Conservation (phyloP, 768 basidiomycete species). For the Epithele typhae region DNA sequence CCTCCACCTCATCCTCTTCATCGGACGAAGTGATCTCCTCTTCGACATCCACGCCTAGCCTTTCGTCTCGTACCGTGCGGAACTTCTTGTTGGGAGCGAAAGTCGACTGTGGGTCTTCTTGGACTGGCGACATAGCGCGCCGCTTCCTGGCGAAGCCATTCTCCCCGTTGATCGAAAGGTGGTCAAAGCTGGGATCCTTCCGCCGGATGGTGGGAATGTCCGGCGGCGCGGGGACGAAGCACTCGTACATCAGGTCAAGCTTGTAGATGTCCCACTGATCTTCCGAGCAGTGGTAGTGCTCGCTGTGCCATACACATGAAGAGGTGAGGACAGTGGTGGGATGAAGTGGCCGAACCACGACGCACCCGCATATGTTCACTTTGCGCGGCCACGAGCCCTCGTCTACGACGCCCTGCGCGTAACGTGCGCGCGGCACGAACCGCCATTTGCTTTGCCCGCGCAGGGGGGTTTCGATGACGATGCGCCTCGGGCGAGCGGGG, state of each 20-base stretch:
- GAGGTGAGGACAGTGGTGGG: too few species aligned
- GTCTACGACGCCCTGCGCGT: constrained; percentile 50
- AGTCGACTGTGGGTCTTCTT: background rate
- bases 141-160: background rate
- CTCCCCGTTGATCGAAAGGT: background rate
- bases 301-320: constrained; percentile 27
- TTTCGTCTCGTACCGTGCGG: constrained; percentile 8
- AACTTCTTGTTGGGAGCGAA: constrained; percentile 9
- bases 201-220: constrained; percentile 25
- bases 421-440: constrained; percentile 68
- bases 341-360: background rate
- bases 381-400: constrained; percentile 72
- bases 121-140: background rate
- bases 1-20: constrained; percentile 19
- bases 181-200: constrained; percentile 1
- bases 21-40: constrained; percentile 2
- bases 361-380: constrained; percentile 68
- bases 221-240: constrained; percentile 40
- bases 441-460: constrained; percentile 63
- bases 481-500: constrained; percentile 56
- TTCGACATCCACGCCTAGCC: constrained; percentile 7
- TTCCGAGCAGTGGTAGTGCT: constrained; percentile 50
- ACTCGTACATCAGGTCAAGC: constrained; percentile 70
- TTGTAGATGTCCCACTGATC: constrained; percentile 89
- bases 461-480: constrained; percentile 65